Base-by-base conservation (phyloP, 2,329 filamentous ascomycete genomes). In the Aspergillus phoenicis region DNA sequence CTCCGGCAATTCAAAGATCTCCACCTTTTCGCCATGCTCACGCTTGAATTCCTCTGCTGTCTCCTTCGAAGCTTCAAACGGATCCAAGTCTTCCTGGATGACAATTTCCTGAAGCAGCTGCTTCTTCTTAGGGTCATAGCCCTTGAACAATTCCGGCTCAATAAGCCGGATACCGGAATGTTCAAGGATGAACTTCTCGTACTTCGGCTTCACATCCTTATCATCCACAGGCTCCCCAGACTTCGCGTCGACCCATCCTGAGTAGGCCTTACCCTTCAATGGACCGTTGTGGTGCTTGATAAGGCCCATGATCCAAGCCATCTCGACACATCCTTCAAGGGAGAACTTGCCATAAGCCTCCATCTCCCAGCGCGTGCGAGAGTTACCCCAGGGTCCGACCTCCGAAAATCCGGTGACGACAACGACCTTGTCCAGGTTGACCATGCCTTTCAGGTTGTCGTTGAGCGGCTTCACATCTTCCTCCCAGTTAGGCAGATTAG, bases 261-360 rank as follows among this genome's bases (percentile, higher is more conserved):
- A 92, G 81, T 99, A 98, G 66, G 90, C 90, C 82, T 96, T 90
- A 76, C 95, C 95, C 83, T 99, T 99, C 76, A 99, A 87, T 33
- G 89, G 89, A 17, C 95, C 95, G 70, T 98, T 98, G 83, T 97
- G 91, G 78, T 99, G 96, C 85, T 94, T 97, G 83, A 99, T 98
- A 62, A 98, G 87, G 73, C 95, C 95, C 94, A 98, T 99, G 78
- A 99, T 92, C 95, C 95, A 99, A 33, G 95, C 93, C 95, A 99
- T 99, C 80, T 99, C 95, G 62, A 99, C 90, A 72, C 95, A 98
- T 30, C 95, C 95, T 78, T 99, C 96, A 13, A 99, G 87, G 8
- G 95, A 98, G 82, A 99, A 99, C 73, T 97, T 87, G 74, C 95
- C 95, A 68, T 93, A 89, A 1, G 95, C 93, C 78, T 99, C 95